Conservation (phyloP, 2,329 filamentous ascomycete species). For the Pleoardoris graminearum region DNA sequence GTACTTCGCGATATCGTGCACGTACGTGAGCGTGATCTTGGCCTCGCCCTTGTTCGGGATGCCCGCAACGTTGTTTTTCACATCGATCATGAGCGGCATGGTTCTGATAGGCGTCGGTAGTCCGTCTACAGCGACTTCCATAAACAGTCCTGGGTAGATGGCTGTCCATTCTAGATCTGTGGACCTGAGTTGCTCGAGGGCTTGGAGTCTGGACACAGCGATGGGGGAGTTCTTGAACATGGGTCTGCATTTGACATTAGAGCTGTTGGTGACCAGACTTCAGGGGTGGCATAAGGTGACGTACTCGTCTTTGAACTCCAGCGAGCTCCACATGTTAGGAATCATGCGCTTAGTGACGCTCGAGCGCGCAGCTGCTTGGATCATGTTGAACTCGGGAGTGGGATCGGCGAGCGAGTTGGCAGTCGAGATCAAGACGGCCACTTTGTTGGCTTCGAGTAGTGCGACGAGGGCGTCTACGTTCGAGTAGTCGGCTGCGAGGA, state of each 20-base stretch:
- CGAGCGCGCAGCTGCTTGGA: slow-evolving; percentile 50
- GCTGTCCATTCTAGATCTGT: slow-evolving; percentile 27
- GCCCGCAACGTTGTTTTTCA: slow-evolving; percentile 39
- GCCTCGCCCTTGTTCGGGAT: slow-evolving; percentile 56
- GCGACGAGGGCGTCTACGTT: slow-evolving; percentile 28
- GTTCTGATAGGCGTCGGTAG: slow-evolving; percentile 14
- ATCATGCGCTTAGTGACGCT: slow-evolving; percentile 48
- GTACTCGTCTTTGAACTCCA: slow-evolving; percentile 16
- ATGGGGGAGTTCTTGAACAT: slow-evolving; percentile 7
- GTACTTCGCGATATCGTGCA: slow-evolving; percentile 54
- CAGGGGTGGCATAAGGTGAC: background rate
- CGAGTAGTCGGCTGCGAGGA: slow-evolving; percentile 39
- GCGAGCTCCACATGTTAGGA: slow-evolving; percentile 46
- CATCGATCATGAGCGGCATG: slow-evolving; percentile 15
- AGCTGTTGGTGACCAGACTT: too few species aligned
- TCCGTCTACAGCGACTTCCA: slow-evolving; percentile 30
- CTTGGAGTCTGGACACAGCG: background rate
- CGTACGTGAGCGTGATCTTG: slow-evolving; percentile 54
- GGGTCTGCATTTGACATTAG: background rate
- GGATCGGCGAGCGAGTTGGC: slow-evolving; percentile 20
- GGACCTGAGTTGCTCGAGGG: slow-evolving; percentile 13
- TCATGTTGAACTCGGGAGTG: slow-evolving; percentile 49
- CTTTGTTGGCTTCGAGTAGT: slow-evolving; percentile 43
- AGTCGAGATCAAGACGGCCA: slow-evolving; percentile 52
- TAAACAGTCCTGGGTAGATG: slow-evolving; percentile 29